Base-by-base conservation (phyloP, 176 grass and related monocot genomes). In the Secale cereale region DNA sequence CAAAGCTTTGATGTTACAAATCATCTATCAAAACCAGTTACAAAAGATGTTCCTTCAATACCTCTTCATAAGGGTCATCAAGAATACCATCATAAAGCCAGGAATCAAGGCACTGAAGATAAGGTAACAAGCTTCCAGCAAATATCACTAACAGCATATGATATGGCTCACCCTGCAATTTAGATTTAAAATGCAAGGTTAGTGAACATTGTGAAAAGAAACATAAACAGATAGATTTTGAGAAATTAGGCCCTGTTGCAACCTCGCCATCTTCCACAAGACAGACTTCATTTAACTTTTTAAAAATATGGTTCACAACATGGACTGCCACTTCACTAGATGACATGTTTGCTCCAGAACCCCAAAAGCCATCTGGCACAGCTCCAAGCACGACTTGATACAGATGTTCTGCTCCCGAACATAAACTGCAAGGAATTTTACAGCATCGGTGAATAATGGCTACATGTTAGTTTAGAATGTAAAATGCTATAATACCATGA, bases 21-120 rank as follows among this genome's bases (percentile, higher is more conserved):
- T 74, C 32, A 78, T 45, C 41, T 45, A 45, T 45, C 41, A 45
- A 45, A 45, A 45, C 14, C 41, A 45, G 30, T 74, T 30, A 67
- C 56, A 22, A 25, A 35, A 52, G 9, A 48, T 70, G 36, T 59
- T 85, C 26, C 28, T 70, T 83, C 32, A 78, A 65, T 90, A 98
- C 95, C 96, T 98, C 96, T 86, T 92, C 83, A 87, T 90, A 95
- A 81, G 96, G 91, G 61, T 98, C 96, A 90, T 95, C 89, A 91
- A 98, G 93, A 90, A 95, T 95, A 59, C 96, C 93, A 78, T 98
- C 91, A 87, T 98, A 98, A 73, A 98, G 83, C 95, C 95, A 98
- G 78, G 96, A 98, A 88, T 98, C 93, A 74, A 98, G 87, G 40
- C 86, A 88, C 39, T 90, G 87, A 67, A 98, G 92, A 92, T 98